Evolutionary conservation across 345 rosid species (phyloP), one percentile per base, ranked within the genome.

Genomic region (Toxicodendron radicans): DNA sequence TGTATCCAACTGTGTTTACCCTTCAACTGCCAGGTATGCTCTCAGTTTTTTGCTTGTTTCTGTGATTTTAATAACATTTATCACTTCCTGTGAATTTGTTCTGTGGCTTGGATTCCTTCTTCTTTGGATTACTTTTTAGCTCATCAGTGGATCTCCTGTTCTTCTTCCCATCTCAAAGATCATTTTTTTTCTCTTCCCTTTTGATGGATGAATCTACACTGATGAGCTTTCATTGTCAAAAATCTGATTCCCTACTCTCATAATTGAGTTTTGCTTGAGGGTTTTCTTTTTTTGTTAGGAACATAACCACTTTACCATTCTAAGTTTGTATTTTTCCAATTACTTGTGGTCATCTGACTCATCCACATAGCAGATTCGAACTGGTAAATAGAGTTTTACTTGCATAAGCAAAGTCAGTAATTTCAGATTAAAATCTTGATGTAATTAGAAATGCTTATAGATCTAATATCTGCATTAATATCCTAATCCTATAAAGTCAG

Each of bases 21-120:
- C 89, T 48, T 72, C 93, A 73, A 87, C 85, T 79, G 74, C 90
- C 73, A 83, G 92, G 97, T 91, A 85, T 76, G 84, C 61, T 71
- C 65, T 41, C 54, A 27, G 12, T 12, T 73, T 35, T 43, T 62
- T 32, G 16, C 41, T 24, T 17, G 23, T 33, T 64, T 41, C 27
- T 41, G 24, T 27, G 27, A 20, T 64, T 64, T 64, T 35, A 17
- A 18, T 8, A 17, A 18, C 13, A 35, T 17, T 62, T 35, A 60
- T 16, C 43, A 2, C 6, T 60, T 23, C 14, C 24, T 65, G 18
- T 53, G 60, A 52, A 68, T 52, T 32, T 46, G 69, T 16, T 46
- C 48, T 66, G 1, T 13, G 48, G 56, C 20, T 66, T 38, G 62
- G 18, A 17, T 52, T 53, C 30, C 18, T 68, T 21, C 2, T 66